Evolutionary conservation across 257 asterid species (phyloP), one percentile per base, ranked within the genome.

Genomic region (Rubia yunnanensis): DNA sequence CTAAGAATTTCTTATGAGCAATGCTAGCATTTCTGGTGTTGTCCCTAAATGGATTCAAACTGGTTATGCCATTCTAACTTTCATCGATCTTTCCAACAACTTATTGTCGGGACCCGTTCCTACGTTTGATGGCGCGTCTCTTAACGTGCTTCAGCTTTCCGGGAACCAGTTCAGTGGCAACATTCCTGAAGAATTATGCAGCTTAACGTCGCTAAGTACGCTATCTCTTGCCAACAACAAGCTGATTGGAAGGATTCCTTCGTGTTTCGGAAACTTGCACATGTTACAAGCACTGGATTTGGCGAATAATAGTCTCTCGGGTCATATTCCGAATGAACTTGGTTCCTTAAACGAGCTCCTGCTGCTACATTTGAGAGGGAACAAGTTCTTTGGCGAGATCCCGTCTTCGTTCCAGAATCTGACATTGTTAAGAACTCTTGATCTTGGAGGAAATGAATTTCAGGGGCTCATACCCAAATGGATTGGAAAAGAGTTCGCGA

Each of bases 271-370:
- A 48, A 44, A 32, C 63, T 23, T 72, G 18, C 22, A 2, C 14
- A 4, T 17, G 9, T 20, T 72, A 35, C 7, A 2, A 8, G 28
- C 35, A 34, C 54, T 72, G 3, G 65, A 72, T 48, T 61, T 65
- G 27, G 52, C 67, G 31, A 24, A 32, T 10, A 72, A 76, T 46
- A 73, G 36, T 20, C 72, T 70, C 13, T 49, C 48, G 0, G 81
- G 77, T 8, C n/a, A 60, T 35, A 70, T 76, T 35, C 77, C 81
- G 1, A 53, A 64, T 30, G 65, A 70, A 11, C 18, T 72, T 5
- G 71, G 78, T 50, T 24, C 48, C 39, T 11, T 79, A 41, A 24
- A 6, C 76, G 70, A 10, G 24, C 13, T 6, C 52, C 66, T 17
- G 35, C 63, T 39, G 73, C 14, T 53, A 22, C 30, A 72, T 50